phyloP scores from a whole-genome alignment of 345 rosid species.

The Linum trigynum region DNA sequence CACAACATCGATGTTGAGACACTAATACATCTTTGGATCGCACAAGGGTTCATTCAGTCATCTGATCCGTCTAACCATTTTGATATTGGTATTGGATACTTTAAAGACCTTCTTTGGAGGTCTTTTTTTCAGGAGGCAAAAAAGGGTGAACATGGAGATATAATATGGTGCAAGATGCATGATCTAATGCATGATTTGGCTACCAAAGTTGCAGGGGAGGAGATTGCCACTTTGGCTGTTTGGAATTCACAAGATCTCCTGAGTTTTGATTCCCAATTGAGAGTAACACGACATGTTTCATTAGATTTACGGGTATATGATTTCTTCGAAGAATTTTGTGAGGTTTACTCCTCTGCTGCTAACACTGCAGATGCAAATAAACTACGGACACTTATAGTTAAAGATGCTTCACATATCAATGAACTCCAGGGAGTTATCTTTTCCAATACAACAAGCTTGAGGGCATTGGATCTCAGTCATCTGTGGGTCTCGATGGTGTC shows the following conservation, averaged over 20 bases:
- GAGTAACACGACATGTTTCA: neutral
- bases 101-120: constrained; percentile 16
- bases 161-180: constrained; percentile 17
- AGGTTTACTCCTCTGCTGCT: no score
- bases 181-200: constrained; percentile 29
- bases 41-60: constrained; percentile 11
- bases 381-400: no score
- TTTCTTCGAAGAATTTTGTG: no score
- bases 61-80: neutral
- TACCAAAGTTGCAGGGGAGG: neutral
- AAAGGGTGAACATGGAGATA: neutral
- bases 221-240: neutral
- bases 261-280: neutral
- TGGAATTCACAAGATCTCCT: no score
- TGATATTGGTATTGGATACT: constrained; percentile 13
- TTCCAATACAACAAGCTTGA: neutral
- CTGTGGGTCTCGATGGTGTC: neutral
- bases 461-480: neutral
- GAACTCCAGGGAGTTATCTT: neutral
- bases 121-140: constrained; percentile 23
- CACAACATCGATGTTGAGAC: accelerated
- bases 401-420: neutral
- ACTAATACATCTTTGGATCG: constrained; percentile 18
- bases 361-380: no score
- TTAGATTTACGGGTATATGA: no score